Base-by-base conservation (phyloP, 139 green algal species). In the Bryopsis sp. region DNA sequence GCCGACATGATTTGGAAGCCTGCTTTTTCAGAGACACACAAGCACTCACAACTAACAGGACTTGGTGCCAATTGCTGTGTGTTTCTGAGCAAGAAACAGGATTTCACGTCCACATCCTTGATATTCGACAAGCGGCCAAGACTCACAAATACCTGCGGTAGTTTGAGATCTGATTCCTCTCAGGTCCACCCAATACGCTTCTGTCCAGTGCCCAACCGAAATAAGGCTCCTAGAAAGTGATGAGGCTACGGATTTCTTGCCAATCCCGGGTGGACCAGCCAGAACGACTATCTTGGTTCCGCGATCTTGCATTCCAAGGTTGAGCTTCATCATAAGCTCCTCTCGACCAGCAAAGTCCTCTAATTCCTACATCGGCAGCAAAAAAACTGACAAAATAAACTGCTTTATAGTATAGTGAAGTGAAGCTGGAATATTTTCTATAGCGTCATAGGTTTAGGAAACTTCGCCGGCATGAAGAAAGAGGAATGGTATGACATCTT, bases 171-270 rank as follows among this genome's bases (percentile, higher is more conserved):
- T 35, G 3, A 74, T 67, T 0, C 73, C 73, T 32, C 39, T 31
- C 26, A 79, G 47, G 46, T 79, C 73, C 28, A 75, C 60, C 73
- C 73, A 79, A 62, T 79, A 79, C 1, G 73, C 73, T 57, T 79
- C 68, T 38, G 47, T 72, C 73, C 73, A 79, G 34, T 79, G 68
- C 15, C 58, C 43, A 2, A 47, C 39, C n/a, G 33, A 48, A 32
- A 76, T 50, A 2, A 79, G 64, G 28, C 68, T 64, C 46, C 68
- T 33, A 2, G 73, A 47, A 32, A 79, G 58, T 35, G 48, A 60
- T 35, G 59, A 64, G 1, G 73, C 73, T 47, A 65, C 43, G 68
- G 43, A 60, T 39, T 31, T 47, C 33, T 67, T 67, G 6, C 59
- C 59, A 31, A 39, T n/a, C 15, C 59, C 59, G 15, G 59, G 7